phyloP scores from a whole-genome alignment of 2,329 filamentous ascomycete genomes.

The Fusarium oligoseptatum region DNA sequence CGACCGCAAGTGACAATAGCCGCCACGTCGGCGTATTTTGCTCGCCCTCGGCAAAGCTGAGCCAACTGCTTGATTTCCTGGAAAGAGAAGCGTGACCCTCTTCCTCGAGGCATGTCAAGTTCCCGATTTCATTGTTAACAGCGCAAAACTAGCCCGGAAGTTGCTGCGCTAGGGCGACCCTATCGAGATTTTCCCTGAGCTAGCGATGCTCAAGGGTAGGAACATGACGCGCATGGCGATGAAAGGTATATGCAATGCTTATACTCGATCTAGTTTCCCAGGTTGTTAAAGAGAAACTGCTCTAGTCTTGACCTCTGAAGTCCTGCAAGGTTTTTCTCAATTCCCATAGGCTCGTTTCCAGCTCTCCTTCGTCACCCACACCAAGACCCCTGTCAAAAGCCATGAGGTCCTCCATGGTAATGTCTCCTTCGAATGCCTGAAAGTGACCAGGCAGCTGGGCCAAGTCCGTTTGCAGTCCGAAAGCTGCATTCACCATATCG shows the following conservation, averaged over 20 bases:
- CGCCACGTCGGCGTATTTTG: not conserved
- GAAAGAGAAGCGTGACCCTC: not conserved
- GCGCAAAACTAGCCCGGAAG: no score
- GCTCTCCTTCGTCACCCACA: not conserved
- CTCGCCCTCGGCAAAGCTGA: not conserved
- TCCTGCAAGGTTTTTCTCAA: not conserved
- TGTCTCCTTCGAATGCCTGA: not conserved
- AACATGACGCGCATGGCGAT: no score
- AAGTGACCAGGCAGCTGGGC: not conserved
- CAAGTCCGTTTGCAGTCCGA: not conserved
- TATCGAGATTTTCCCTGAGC: no score
- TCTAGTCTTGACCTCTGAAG: not conserved
- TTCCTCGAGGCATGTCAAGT: no score
- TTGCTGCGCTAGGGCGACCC: no score
- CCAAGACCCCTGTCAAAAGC: not conserved
- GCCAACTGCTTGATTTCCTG: not conserved
- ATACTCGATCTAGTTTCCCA: not conserved
- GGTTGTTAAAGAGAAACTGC: not conserved
- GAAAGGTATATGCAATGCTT: no score
- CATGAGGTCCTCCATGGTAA: not conserved
- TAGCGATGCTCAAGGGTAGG: no score
- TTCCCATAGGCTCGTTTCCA: not conserved
- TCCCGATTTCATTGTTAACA: no score
- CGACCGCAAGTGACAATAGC: not conserved
- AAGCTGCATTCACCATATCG: not conserved